Evolutionary conservation across 2,329 filamentous ascomycete species (phyloP).

Genomic region (Sporothrix curviconia): DNA sequence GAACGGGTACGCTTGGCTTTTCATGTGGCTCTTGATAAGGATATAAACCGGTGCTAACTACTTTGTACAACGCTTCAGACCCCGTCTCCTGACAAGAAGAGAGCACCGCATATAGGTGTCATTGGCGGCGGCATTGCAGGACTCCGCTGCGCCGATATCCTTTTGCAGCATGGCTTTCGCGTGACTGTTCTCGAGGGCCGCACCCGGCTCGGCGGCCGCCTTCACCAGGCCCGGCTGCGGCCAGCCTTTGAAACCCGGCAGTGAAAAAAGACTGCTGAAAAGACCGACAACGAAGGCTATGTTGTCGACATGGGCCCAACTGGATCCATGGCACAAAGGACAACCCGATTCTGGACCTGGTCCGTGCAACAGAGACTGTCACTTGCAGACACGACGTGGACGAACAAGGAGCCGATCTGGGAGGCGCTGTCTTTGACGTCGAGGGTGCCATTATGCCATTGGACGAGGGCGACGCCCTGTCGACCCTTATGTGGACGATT

Average conservation of each 20-base stretch:
- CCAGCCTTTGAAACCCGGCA: not conserved
- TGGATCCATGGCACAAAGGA: slow-evolving; percentile 71
- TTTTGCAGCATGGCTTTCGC: slow-evolving; percentile 56
- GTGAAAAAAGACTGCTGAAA: not conserved
- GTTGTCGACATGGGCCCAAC: slow-evolving; percentile 61
- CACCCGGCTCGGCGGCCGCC: slow-evolving; percentile 59
- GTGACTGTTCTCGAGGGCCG: slow-evolving; percentile 66
- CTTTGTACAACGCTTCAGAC: not conserved
- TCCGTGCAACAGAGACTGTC: slow-evolving; percentile 51
- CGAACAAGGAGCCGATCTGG: slow-evolving; percentile 30
- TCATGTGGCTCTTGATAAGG: not conserved
- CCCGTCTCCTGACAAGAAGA: slow-evolving; percentile 10
- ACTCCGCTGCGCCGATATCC: slow-evolving; percentile 62
- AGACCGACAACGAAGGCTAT: slow-evolving; percentile 23
- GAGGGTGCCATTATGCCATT: slow-evolving; percentile 44
- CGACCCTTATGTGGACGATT: slow-evolving; percentile 58
- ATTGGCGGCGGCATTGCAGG: slow-evolving; percentile 65
- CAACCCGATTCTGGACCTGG: slow-evolving; percentile 64
- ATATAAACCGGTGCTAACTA: not conserved
- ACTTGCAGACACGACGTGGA: slow-evolving; percentile 44
- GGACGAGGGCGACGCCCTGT: slow-evolving; percentile 40
- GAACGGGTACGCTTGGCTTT: not conserved
- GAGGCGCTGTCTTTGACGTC: slow-evolving; percentile 43
- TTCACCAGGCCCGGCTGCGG: slow-evolving; percentile 45
- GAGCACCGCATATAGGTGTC: slow-evolving; percentile 52